A percentile compares a stretch with the other conserved stretches of the same genome.
These are phyloP conservation scores for Candolleomyces aberdarensis DNA, from an alignment of 768 basidiomycete genomes.

Conservation along the genomic window DNA sequence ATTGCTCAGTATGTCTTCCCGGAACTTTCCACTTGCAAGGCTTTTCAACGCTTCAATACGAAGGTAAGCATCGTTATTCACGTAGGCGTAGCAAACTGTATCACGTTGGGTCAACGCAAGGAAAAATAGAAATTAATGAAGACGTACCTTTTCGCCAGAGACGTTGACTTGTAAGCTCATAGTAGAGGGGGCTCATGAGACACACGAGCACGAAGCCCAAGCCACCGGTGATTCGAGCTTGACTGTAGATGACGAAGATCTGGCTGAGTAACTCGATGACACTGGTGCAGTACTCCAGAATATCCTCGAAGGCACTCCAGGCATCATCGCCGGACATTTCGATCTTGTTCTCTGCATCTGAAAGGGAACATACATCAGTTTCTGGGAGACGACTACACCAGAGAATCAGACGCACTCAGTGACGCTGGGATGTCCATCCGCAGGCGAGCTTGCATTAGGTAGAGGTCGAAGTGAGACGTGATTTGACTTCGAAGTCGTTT, in stretches of 20 bases:
- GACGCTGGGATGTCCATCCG: slow-evolving; percentile 22
- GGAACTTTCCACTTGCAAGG: slow-evolving; percentile 23
- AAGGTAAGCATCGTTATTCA: slow-evolving; percentile 25
- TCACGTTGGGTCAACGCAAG: background rate
- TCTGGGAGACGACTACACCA: background rate
- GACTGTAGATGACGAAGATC: slow-evolving; percentile 26
- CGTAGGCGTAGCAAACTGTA: slow-evolving; percentile 21
- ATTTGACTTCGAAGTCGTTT: slow-evolving; percentile 16
- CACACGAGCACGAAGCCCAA: slow-evolving; percentile 33
- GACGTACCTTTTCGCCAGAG: slow-evolving; percentile 28
- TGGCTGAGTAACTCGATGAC: slow-evolving; percentile 24
- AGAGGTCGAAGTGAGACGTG: slow-evolving; percentile 21
- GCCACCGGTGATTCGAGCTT: slow-evolving; percentile 25
- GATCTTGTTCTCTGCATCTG: slow-evolving; percentile 21
- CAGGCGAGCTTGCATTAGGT: slow-evolving; percentile 23
- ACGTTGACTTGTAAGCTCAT: slow-evolving; percentile 10
- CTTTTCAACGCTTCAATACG: slow-evolving; percentile 29
- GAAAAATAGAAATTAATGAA: background rate
- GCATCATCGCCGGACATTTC: slow-evolving; percentile 17
- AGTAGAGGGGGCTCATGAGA: slow-evolving; percentile 26
- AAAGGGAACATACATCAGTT: background rate
- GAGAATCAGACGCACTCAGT: slow-evolving; percentile 13
- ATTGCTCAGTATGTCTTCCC: slow-evolving; percentile 37
- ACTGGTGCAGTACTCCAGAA: slow-evolving; percentile 19
- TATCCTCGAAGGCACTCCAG: slow-evolving; percentile 23